Evolutionary conservation across 106 monocot species (phyloP).

Genomic region (Narthecium ossifragum): DNA sequence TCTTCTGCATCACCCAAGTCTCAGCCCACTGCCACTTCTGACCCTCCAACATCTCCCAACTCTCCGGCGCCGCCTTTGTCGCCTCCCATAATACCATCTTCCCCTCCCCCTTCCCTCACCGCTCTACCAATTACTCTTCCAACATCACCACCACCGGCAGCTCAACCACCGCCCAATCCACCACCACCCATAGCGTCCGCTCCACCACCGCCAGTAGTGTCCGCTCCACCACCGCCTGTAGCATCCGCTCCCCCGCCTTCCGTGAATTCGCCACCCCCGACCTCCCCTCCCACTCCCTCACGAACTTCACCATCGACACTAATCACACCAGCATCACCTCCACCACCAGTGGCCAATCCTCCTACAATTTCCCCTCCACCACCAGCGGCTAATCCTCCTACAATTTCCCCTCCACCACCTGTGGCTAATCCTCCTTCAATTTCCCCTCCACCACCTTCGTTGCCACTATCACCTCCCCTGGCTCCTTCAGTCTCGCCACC

Average conservation of each 20-base stretch:
- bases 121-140: neutral
- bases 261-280: neutral
- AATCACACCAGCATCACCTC: neutral
- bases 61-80: neutral
- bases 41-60: neutral
- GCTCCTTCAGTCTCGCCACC: neutral
- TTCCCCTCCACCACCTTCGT: neutral
- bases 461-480: neutral
- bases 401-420: conserved; percentile 1
- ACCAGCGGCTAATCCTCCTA: neutral
- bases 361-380: neutral
- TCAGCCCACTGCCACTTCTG: neutral
- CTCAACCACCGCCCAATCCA: neutral
- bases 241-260: neutral
- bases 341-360: neutral
- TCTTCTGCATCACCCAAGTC: neutral
- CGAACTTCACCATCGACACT: neutral
- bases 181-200: neutral
- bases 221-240: neutral
- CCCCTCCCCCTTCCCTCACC: neutral
- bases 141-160: neutral
- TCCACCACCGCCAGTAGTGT: neutral
- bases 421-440: neutral
- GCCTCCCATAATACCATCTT: neutral
- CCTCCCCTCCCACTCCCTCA: neutral